Percentiles rank a stretch among this genome's conserved stretches.
Evolutionary conservation across 805 yeast genomes (phyloP).

Genomic region (Metschnikowia aberdeeniae): DNA sequence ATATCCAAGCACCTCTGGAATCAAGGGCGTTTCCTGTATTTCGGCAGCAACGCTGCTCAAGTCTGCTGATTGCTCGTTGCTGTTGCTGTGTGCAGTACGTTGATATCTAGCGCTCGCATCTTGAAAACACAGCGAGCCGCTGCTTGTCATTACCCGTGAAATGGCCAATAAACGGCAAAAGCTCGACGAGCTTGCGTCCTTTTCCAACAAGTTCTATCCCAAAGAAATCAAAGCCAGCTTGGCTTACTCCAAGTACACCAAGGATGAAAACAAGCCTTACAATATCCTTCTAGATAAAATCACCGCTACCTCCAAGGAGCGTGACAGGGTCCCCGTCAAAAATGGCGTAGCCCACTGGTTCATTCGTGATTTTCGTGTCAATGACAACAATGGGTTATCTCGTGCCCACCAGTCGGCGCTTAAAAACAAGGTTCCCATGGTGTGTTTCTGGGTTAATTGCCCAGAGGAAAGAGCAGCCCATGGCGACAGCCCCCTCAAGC

Average conservation of each 20-base stretch:
- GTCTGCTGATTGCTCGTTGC: constrained; percentile 5
- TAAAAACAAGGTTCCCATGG: constrained; percentile 27
- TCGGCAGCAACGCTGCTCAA: background rate
- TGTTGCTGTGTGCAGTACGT: background rate
- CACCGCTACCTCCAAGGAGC: constrained; percentile 10
- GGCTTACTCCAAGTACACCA: constrained; percentile 21
- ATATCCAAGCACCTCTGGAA: too few relatives aligned
- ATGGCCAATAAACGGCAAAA: constrained; percentile 16
- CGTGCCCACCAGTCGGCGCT: constrained; percentile 32
- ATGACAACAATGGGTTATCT: constrained; percentile 41
- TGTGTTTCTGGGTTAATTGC: constrained; percentile 41
- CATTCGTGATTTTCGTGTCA: constrained; percentile 41
- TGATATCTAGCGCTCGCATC: background rate
- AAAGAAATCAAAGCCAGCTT: constrained; percentile 12
- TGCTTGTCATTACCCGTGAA: background rate
- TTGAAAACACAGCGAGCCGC: background rate
- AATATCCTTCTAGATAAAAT: constrained; percentile 15
- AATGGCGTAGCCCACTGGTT: constrained; percentile 45
- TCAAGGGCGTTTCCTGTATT: background rate
- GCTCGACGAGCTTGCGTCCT: constrained; percentile 13
- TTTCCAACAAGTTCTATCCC: constrained; percentile 13
- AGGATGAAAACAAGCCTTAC: constrained; percentile 30
- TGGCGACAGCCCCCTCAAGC: constrained; percentile 40
- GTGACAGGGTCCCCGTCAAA: constrained; percentile 10
- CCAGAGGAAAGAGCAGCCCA: constrained; percentile 41